Conservation (phyloP, 345 rosid species). For the Boechera stricta region DNA sequence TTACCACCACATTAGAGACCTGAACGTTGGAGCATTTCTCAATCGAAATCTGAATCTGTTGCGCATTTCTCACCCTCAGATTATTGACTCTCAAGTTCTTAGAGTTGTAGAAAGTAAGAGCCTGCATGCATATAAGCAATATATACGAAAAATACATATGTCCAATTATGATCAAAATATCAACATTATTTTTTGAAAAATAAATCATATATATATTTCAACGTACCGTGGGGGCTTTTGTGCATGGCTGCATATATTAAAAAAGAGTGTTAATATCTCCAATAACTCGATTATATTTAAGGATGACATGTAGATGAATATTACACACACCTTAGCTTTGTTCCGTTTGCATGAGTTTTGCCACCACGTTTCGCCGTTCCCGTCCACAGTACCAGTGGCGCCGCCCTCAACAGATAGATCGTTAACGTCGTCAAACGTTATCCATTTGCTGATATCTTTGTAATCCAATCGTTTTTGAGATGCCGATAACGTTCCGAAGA, state of each 20-base stretch:
- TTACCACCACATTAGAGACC: conserved; percentile 57
- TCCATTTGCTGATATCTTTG: conserved; percentile 65
- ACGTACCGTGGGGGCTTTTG: conserved; percentile 82
- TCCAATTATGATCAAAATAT: background rate
- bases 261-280: background rate
- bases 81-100: conserved; percentile 55
- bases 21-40: conserved; percentile 55
- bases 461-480: conserved; percentile 62
- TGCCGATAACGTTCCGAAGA: conserved; percentile 67
- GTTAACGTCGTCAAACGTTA: conserved; percentile 56
- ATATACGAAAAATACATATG: background rate
- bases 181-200: background rate
- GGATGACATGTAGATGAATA: background rate
- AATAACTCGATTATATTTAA: background rate
- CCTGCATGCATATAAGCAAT: conserved; percentile 55
- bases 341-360: conserved; percentile 82
- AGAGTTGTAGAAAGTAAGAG: conserved; percentile 67
- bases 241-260: conserved; percentile 71
- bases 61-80: conserved; percentile 66
- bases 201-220: background rate
- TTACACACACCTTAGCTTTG: conserved; percentile 51
- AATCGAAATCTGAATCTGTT: conserved; percentile 72
- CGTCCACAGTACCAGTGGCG: conserved; percentile 69
- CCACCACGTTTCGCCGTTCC: conserved; percentile 92
- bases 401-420: conserved; percentile 66